Conservation (phyloP, 805 yeast genomes). For the Candida krabiensis region DNA sequence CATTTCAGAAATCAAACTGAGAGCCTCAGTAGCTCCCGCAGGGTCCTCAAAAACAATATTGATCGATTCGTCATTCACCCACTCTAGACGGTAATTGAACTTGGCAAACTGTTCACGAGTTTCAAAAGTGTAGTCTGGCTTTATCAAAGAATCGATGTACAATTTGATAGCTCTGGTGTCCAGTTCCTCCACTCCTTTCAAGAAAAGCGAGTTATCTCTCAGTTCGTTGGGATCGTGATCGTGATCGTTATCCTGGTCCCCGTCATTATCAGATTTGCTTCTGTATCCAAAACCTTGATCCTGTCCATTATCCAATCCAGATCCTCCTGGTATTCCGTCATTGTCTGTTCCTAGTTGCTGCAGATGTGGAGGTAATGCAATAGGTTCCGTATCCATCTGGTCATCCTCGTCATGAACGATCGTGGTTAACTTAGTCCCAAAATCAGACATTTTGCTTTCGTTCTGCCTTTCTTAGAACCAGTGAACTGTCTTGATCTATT, state of each 20-base stretch:
- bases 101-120: conserved; percentile 27
- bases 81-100: conserved; percentile 47
- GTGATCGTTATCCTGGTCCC: conserved; percentile 6
- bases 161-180: conserved; percentile 59
- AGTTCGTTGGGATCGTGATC: conserved; percentile 24
- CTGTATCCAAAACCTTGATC: neutral
- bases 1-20: conserved; percentile 14
- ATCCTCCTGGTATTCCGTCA: conserved; percentile 1
- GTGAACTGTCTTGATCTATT: no score
- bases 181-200: conserved; percentile 64
- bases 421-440: conserved; percentile 19
- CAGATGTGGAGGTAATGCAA: conserved; percentile 27
- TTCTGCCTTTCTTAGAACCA: neutral
- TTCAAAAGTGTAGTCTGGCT: conserved; percentile 32
- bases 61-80: conserved; percentile 66
- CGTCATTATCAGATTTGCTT: conserved; percentile 1
- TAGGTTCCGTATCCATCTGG: conserved; percentile 21
- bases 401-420: conserved; percentile 20
- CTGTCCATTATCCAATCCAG: neutral
- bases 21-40: conserved; percentile 25
- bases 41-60: conserved; percentile 51
- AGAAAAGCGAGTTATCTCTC: conserved; percentile 48
- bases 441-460: conserved; percentile 18
- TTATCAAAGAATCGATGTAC: conserved; percentile 48
- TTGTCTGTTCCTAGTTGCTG: conserved; percentile 6